phyloP scores from a whole-genome alignment of 345 rosid species.

The Populus simonii region DNA sequence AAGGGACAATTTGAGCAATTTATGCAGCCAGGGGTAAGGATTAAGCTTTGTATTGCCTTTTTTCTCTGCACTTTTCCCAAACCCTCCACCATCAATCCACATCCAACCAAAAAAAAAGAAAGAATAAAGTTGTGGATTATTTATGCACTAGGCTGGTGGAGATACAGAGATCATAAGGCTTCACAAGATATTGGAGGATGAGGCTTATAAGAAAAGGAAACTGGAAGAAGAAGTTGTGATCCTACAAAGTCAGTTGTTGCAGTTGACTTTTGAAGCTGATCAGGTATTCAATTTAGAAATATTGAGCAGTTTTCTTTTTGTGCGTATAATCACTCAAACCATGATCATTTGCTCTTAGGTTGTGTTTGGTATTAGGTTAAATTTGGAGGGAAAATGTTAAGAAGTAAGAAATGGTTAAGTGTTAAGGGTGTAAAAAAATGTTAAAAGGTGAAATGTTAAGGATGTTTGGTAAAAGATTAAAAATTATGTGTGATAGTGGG shows the following conservation, averaged over 20 bases:
- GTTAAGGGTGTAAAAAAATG: too few species aligned
- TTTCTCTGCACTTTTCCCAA: neutral
- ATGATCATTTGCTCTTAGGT: neutral
- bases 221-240: slow-evolving; percentile 24
- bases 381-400: neutral
- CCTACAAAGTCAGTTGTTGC: slow-evolving; percentile 28
- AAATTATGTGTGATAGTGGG: too few species aligned
- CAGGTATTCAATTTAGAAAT: slow-evolving; percentile 16
- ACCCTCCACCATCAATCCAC: neutral
- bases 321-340: neutral
- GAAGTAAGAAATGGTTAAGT: too few species aligned
- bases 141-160: slow-evolving; percentile 27
- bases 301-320: neutral
- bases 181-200: slow-evolving; percentile 27
- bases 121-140: neutral
- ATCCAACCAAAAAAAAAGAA: neutral
- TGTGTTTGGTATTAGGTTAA: neutral
- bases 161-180: slow-evolving; percentile 27
- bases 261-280: slow-evolving; percentile 26
- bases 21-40: slow-evolving; percentile 20
- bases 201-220: slow-evolving; percentile 21
- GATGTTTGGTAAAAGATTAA: too few species aligned
- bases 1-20: slow-evolving; percentile 19
- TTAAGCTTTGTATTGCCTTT: slow-evolving; percentile 3
- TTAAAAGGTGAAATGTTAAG: too few species aligned